Conservation (phyloP, 257 asterid genomes). For the Gentiana macrophylla region DNA sequence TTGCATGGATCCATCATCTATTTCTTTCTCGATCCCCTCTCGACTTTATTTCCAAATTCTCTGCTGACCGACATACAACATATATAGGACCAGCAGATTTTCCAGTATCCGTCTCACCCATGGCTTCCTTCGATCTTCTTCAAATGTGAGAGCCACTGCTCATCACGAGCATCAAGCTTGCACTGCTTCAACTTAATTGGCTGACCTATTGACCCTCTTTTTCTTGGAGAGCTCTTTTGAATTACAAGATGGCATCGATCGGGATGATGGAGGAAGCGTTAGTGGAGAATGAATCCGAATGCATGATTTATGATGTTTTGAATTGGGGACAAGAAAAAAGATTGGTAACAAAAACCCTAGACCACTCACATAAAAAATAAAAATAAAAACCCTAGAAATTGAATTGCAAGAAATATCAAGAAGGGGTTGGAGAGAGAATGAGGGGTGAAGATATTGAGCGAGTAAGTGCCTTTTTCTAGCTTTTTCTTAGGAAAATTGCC, state of each 20-base stretch:
- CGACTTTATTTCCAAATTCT: conserved; percentile 49
- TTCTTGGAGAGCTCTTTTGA: conserved; percentile 62
- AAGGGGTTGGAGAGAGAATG: conserved; percentile 19
- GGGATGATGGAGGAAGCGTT: conserved; percentile 34
- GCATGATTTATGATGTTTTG: conserved; percentile 46
- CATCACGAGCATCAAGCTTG: conserved; percentile 91
- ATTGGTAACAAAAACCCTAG: conserved; percentile 42
- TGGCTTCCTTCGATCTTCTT: conserved; percentile 31
- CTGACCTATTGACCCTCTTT: conserved; percentile 72
- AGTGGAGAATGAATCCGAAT: conserved; percentile 62
- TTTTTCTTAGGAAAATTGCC: too few species aligned
- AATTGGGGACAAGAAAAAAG: conserved; percentile 7
- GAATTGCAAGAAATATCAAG: conserved; percentile 18
- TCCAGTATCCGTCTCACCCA: conserved; percentile 42
- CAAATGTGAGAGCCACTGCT: conserved; percentile 83
- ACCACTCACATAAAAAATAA: too few species aligned
- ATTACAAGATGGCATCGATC: conserved; percentile 55
- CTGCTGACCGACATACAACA: conserved; percentile 18
- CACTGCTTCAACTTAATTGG: conserved; percentile 84
- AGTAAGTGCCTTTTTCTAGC: too few species aligned
- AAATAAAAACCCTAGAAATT: too few species aligned
- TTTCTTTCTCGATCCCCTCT: conserved; percentile 33
- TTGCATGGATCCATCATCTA: conserved; percentile 34
- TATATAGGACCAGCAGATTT: conserved; percentile 12
- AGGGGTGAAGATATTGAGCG: conserved; percentile 20